These are phyloP conservation scores for Penicillium turbatum DNA, from an alignment of 495 filamentous ascomycete species.

Conservation along the genomic window DNA sequence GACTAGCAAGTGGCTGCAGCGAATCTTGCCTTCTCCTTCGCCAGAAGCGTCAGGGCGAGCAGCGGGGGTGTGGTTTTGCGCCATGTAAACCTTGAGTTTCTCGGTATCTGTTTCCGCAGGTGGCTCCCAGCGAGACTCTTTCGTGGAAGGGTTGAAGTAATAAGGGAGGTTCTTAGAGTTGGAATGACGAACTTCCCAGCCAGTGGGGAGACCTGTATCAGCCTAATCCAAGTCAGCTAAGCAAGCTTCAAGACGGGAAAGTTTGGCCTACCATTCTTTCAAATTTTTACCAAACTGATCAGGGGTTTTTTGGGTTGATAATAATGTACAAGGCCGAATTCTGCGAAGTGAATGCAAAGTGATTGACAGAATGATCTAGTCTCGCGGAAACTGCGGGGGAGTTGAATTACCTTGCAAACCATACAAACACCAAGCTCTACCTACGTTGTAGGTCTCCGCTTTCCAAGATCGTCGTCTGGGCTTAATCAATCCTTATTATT, in stretches of 20 bases:
- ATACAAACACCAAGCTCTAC: slow-evolving; percentile 14
- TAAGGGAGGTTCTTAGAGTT: slow-evolving; percentile 98
- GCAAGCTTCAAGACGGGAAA: not conserved
- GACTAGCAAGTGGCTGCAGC: slow-evolving; percentile 82
- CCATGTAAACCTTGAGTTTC: slow-evolving; percentile 91
- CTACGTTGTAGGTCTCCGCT: not conserved
- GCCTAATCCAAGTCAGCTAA: slow-evolving; percentile 31
- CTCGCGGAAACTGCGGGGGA: slow-evolving; percentile 23
- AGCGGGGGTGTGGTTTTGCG: slow-evolving; percentile 63
- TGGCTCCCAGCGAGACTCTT: slow-evolving; percentile 91
- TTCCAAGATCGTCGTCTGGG: not conserved
- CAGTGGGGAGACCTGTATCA: slow-evolving; percentile 76
- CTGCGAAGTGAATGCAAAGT: not conserved
- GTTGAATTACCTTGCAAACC: slow-evolving; percentile 13
- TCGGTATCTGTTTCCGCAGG: slow-evolving; percentile 81
- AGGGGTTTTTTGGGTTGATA: not conserved
- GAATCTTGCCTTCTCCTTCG: slow-evolving; percentile 77
- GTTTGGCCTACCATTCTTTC: not conserved
- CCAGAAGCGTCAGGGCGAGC: slow-evolving; percentile 44
- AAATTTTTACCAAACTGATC: not conserved
- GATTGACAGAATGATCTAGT: not conserved
- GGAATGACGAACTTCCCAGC: slow-evolving; percentile 93
- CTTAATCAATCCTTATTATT: no score
- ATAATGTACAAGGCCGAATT: not conserved
- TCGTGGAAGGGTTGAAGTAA: slow-evolving; percentile 84